These are phyloP conservation scores for Gaillardinia entomophila DNA, from an alignment of 805 yeast species.

Conservation along the genomic window DNA sequence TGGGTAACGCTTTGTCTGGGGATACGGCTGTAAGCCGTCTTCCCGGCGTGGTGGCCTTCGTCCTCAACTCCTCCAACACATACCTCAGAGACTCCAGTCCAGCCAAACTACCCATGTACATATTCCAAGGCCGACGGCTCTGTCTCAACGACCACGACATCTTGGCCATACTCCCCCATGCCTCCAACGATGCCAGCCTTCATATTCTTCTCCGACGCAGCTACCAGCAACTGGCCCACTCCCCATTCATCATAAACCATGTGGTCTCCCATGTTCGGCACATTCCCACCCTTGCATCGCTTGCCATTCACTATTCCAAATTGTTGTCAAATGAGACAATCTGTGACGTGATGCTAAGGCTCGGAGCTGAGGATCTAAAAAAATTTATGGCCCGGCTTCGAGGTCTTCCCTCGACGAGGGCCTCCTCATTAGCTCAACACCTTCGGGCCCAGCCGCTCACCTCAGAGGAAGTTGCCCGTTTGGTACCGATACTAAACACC, in stretches of 20 bases:
- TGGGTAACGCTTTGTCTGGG: background rate
- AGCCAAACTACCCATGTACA: background rate
- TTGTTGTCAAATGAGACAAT: no score
- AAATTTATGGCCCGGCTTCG: no score
- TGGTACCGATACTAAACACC: no score
- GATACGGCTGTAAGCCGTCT: background rate
- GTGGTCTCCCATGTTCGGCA: background rate
- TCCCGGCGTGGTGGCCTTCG: background rate
- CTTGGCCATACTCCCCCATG: background rate
- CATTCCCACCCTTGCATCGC: background rate
- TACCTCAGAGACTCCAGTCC: no score
- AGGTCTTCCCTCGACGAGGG: no score
- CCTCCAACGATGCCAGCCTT: background rate
- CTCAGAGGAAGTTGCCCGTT: no score
- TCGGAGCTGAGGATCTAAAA: no score
- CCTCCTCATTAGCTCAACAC: no score
- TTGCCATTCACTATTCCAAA: no score
- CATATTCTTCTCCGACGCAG: background rate
- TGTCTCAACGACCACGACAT: background rate
- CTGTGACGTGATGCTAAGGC: no score
- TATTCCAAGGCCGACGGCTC: background rate
- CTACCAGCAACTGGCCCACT: background rate
- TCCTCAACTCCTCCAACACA: background rate
- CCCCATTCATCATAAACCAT: background rate
- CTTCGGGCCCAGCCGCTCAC: no score